Conservation (phyloP, 2,329 filamentous ascomycete species). For the Aspergillus uvarum region DNA sequence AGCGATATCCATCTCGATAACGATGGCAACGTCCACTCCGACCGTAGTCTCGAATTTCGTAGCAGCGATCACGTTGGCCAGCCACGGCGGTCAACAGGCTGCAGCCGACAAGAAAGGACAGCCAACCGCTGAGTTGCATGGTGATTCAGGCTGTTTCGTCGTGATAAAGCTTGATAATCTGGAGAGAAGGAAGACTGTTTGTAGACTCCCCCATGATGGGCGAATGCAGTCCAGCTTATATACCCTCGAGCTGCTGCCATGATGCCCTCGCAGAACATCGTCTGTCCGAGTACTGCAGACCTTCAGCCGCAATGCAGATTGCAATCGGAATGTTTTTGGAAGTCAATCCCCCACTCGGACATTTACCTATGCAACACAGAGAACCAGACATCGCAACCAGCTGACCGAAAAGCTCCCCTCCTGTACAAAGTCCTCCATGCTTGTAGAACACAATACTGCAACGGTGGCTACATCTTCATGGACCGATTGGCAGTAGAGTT, state of each 20-base stretch:
- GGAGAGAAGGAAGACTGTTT: background rate
- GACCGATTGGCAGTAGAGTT: background rate
- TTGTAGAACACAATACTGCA: background rate
- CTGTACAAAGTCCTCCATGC: background rate
- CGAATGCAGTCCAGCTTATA: background rate
- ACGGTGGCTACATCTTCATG: background rate
- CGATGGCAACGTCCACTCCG: background rate
- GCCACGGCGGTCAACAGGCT: background rate
- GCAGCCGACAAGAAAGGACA: background rate
- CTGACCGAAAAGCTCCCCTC: background rate
- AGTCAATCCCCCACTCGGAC: background rate
- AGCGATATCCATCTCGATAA: background rate
- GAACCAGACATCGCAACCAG: background rate
- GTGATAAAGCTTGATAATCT: background rate
- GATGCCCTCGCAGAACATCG: background rate
- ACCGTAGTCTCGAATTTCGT: slow-evolving; percentile 1
- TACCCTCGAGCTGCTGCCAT: background rate
- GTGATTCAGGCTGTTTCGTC: background rate
- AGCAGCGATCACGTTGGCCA: slow-evolving; percentile 1
- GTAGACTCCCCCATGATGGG: background rate
- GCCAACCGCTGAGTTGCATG: slow-evolving; percentile 2
- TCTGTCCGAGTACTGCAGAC: background rate
- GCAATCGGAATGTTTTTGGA: background rate
- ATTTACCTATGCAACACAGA: background rate
- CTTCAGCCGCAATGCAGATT: background rate